Base-by-base conservation (phyloP, 2,329 filamentous ascomycete genomes). In the Aschersonia sp. region DNA sequence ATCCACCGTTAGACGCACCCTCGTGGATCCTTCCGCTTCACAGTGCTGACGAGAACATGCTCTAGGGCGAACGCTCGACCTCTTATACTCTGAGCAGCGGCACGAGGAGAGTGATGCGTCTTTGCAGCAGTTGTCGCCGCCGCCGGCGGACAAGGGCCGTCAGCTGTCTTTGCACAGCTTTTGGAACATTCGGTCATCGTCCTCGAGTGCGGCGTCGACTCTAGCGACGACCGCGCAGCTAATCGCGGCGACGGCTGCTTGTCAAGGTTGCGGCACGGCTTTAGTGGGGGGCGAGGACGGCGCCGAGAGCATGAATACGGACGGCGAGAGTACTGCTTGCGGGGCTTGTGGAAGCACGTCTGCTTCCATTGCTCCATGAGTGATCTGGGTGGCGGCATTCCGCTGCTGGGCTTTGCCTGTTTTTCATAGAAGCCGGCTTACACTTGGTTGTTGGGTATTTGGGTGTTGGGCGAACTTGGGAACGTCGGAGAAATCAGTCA, bases 281-380 rank as follows among this genome's bases (percentile, higher is more conserved):
- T 20, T 20, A 20, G 20, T 20, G 20, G 20, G 20, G 20, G 20
- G 20, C 20, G 20, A 20, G 20, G 20, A 20, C 20, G 20, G 20
- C 20, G 20, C 20, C 20, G 20, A 20, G 20, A 20, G 20, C 20
- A 68, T 72, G 62, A 66, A 70, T 2, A 47, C 70, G 3, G 69
- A 73, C 5, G 53, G 48, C 3, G 57, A 54, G 7, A 60, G 59
- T 35, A 59, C 61, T 31, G 58, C 61, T 1, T 80, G 77, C 47
- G 65, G 64, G 6, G 66, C 62, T 0, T 82, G 77, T 49, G 66
- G 70, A 79, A 75, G 57, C 63, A 68, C 9, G 74, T 81, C 10
- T 81, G 77, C 60, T 75, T 72, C 48, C 70, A 73, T 48, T 82
- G 78, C 56, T 78, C 76, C 0, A 68, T 80, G 41, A 77, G 73